phyloP scores from a whole-genome alignment of 257 asterid species.

The Nicotiana obtusifolia region DNA sequence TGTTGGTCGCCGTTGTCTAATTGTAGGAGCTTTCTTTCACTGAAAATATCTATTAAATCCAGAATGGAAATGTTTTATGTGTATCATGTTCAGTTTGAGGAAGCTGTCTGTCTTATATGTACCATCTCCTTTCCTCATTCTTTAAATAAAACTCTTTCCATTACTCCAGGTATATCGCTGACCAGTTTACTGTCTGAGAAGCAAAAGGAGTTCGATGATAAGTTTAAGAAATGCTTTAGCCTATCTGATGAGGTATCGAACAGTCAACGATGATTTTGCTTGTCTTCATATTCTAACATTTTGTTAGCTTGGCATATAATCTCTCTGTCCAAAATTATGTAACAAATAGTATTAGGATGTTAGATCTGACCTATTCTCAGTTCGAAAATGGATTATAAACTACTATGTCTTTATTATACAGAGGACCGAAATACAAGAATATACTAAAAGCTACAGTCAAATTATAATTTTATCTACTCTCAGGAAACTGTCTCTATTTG shows the following conservation, averaged over 20 bases:
- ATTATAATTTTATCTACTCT: not conserved
- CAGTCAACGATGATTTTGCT: not conserved
- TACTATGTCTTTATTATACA: not conserved
- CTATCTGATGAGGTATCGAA: slow-evolving; percentile 60
- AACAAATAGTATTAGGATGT: not conserved
- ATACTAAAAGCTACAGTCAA: no score
- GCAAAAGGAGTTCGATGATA: slow-evolving; percentile 62
- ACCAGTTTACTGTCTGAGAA: slow-evolving; percentile 59
- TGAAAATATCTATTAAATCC: not conserved
- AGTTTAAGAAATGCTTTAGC: slow-evolving; percentile 55
- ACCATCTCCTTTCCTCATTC: not conserved
- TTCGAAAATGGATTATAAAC: not conserved
- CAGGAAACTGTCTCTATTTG: not conserved
- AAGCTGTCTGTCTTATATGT: not conserved
- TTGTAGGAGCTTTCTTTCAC: not conserved
- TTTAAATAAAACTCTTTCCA: slow-evolving; percentile 12
- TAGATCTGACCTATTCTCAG: not conserved
- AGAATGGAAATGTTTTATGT: not conserved
- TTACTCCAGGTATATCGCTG: slow-evolving; percentile 58
- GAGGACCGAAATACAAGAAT: not conserved
- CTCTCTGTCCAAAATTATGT: not conserved
- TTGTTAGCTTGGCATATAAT: no score
- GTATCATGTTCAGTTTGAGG: not conserved
- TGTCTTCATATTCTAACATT: no score
- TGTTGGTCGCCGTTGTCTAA: not conserved